Conservation (phyloP, 495 filamentous ascomycete genomes). For the Hypomontagnella submonticulosa region DNA sequence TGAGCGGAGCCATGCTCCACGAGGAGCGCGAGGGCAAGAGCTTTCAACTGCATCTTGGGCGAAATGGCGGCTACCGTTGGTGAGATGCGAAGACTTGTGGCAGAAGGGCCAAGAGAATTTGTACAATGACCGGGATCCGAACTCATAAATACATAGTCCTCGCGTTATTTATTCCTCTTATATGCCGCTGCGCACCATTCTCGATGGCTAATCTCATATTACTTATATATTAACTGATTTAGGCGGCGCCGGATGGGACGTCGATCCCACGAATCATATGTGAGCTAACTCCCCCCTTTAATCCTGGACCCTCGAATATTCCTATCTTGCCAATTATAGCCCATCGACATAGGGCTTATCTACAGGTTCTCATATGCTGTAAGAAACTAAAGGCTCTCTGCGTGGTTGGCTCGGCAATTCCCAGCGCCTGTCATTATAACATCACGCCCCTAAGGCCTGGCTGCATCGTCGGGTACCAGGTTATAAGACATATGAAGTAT, state of each 20-base stretch:
- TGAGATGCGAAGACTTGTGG: slow-evolving; percentile 33
- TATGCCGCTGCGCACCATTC: slow-evolving; percentile 43
- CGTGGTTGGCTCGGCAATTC: slow-evolving; percentile 26
- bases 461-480: too few relatives aligned
- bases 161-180: slow-evolving; percentile 14
- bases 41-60: slow-evolving; percentile 53
- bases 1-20: slow-evolving; percentile 48
- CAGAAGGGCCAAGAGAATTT: slow-evolving; percentile 20
- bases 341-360: slow-evolving; percentile 9
- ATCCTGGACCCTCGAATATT: slow-evolving; percentile 23
- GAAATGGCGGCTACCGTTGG: slow-evolving; percentile 33
- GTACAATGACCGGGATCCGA: slow-evolving; percentile 22
- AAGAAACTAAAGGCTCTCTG: slow-evolving; percentile 17
- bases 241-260: slow-evolving; percentile 43
- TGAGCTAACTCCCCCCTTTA: slow-evolving; percentile 23
- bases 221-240: slow-evolving; percentile 49
- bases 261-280: slow-evolving; percentile 36
- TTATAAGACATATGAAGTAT: too few relatives aligned
- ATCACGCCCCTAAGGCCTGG: too few relatives aligned
- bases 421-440: background rate
- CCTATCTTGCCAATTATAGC: slow-evolving; percentile 32
- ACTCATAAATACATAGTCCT: slow-evolving; percentile 39
- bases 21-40: slow-evolving; percentile 50
- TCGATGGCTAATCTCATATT: slow-evolving; percentile 45
- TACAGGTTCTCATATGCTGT: slow-evolving; percentile 7